Conservation (phyloP, 2,329 filamentous ascomycete species). For the Tympanopsis confertula region DNA sequence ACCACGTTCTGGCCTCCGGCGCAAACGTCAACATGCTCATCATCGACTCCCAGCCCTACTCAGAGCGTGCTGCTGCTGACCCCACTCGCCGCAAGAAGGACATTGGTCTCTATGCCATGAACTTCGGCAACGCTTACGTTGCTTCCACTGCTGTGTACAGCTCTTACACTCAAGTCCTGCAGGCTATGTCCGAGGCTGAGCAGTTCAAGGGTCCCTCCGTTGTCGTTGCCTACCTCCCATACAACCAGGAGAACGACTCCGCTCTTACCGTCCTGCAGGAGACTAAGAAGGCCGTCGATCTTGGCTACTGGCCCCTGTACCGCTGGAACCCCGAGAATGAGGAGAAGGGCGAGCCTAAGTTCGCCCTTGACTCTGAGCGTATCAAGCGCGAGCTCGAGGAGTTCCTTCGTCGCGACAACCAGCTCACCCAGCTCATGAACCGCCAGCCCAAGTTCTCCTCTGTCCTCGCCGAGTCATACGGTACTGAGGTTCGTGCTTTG, state of each 20-base stretch:
- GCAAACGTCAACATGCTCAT: slow-evolving; percentile 98
- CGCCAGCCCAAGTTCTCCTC: slow-evolving; percentile 78
- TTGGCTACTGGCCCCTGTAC: slow-evolving; percentile 97
- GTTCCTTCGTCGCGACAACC: slow-evolving; percentile 85
- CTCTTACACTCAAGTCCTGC: slow-evolving; percentile 94
- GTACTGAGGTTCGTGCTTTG: slow-evolving; percentile 77
- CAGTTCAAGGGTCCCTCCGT: slow-evolving; percentile 90
- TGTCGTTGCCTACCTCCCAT: slow-evolving; percentile 87
- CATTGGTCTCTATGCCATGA: slow-evolving; percentile 97
- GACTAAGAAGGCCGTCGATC: slow-evolving; percentile 95
- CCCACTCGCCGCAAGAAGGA: slow-evolving; percentile 91
- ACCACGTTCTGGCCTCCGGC: slow-evolving; percentile 93
- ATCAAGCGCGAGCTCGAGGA: slow-evolving; percentile 93
- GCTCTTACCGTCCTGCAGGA: slow-evolving; percentile 89
- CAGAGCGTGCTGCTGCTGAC: slow-evolving; percentile 72
- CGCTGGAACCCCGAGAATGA: slow-evolving; percentile 90
- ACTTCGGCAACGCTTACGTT: slow-evolving; percentile 95
- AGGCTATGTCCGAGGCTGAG: slow-evolving; percentile 94
- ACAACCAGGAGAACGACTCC: slow-evolving; percentile 85
- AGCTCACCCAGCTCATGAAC: slow-evolving; percentile 88
- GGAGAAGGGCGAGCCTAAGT: slow-evolving; percentile 73
- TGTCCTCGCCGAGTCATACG: slow-evolving; percentile 78
- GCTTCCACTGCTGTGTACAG: slow-evolving; percentile 98
- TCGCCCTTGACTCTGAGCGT: slow-evolving; percentile 86
- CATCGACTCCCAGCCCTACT: slow-evolving; percentile 93